Base-by-base conservation (phyloP, 2,329 filamentous ascomycete species). In the Cercospora canescens region DNA sequence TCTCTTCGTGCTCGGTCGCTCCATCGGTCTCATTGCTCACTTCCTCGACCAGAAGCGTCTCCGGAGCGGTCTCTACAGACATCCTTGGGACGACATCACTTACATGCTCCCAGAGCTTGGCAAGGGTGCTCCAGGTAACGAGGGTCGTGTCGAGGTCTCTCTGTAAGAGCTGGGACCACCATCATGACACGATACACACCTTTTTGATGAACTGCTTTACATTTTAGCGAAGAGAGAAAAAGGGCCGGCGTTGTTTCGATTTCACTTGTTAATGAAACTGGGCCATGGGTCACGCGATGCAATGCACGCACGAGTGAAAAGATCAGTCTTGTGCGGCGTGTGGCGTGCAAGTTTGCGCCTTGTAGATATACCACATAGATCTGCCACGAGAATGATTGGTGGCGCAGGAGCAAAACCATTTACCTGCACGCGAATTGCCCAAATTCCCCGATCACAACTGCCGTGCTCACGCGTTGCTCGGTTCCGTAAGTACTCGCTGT, bases 31-130 rank as follows among this genome's bases (percentile, higher is more conserved):
- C 74, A 99, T 99, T 91, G 95, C 95, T 78, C 95, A 99, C 84
- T 98, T 94, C 88, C 90, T 99, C 76, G 95, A 99, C 85, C 95
- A 99, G 89, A 99, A 99, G 94, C 90, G 95, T 83, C 88, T 99
- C 82, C 91, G 94, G 77, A 99, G 95, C 78, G 95, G 95, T 81
- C 89, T 99, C 72, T 99, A 99, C 91, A 91, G 95, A 81, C 93
- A 79, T 88, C 95, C 95, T 79, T 98, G 95, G 95, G 95, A 97
- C 80, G 94, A 97, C 81, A 97, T 97, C 79, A 97, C 93, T 73
- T 96, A 97, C 84, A 88, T 97, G 75, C 89, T 97, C 74, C 93
- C 93, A 77, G 91, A 87, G 82, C 85, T 96, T 69, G 85, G 86
- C 76, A 86, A 90, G 79, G 86, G 86, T 68, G 86, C 88, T 67